These are phyloP conservation scores for Fusarium buharicum DNA, from an alignment of 2,329 filamentous ascomycete species.

Conservation along the genomic window DNA sequence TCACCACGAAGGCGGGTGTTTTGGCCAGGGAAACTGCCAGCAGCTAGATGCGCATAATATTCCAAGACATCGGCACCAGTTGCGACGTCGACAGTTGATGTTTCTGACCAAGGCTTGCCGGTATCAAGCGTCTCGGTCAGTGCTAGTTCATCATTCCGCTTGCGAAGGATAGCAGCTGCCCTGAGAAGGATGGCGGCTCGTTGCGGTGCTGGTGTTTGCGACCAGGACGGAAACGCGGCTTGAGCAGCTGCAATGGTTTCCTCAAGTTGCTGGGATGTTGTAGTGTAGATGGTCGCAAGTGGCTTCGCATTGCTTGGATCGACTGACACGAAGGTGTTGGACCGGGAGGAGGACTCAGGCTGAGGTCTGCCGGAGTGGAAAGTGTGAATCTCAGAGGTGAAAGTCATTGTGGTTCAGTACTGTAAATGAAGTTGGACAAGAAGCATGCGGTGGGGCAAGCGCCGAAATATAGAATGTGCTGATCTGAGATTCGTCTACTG, in stretches of 20 bases:
- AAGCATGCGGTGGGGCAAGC: neutral
- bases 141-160: conserved; percentile 82
- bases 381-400: conserved; percentile 63
- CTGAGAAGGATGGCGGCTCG: conserved; percentile 82
- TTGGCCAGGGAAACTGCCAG: conserved; percentile 83
- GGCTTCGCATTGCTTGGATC: conserved; percentile 77
- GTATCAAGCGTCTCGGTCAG: conserved; percentile 85
- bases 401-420: conserved; percentile 47
- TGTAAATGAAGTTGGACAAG: conserved; percentile 6
- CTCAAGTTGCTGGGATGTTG: conserved; percentile 74
- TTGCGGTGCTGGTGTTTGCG: conserved; percentile 75
- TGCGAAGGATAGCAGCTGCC: conserved; percentile 77
- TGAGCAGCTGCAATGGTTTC: conserved; percentile 76
- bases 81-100: conserved; percentile 82
- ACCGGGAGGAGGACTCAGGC: conserved; percentile 63
- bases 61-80: conserved; percentile 88
- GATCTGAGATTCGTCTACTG: no score
- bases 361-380: conserved; percentile 80
- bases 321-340: conserved; percentile 74
- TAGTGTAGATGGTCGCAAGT: conserved; percentile 76
- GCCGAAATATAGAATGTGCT: no score
- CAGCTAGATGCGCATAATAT: conserved; percentile 84
- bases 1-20: conserved; percentile 77
- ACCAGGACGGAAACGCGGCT: conserved; percentile 80
- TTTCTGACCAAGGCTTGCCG: conserved; percentile 87